Evolutionary conservation across 257 asterid species (phyloP).

Genomic region (Nicotiana tabacum): DNA sequence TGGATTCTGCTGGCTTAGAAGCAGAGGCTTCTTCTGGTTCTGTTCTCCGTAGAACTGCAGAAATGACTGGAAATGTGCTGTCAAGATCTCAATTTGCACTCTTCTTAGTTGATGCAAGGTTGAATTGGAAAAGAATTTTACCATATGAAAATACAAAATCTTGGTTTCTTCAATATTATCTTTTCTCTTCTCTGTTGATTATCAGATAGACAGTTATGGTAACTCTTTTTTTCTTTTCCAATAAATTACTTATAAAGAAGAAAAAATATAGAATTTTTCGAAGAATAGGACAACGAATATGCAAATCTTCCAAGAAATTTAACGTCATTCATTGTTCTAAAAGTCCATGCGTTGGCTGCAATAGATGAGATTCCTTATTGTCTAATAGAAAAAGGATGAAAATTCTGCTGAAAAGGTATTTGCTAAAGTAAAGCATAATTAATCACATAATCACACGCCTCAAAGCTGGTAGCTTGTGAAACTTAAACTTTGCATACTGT

Average conservation of each 20-base stretch:
- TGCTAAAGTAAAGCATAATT: background rate
- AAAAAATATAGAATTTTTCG: background rate
- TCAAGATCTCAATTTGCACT: slow-evolving; percentile 62
- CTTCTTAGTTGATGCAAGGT: slow-evolving; percentile 80
- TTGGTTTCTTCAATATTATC: background rate
- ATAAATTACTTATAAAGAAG: background rate
- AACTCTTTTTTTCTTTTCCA: background rate
- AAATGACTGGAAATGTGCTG: slow-evolving; percentile 79
- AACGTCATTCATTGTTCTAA: background rate
- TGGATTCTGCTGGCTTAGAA: slow-evolving; percentile 98
- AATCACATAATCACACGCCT: background rate
- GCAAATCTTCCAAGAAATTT: background rate
- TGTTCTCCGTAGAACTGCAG: slow-evolving; percentile 88
- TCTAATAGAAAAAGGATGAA: background rate
- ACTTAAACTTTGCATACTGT: background rate
- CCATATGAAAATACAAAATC: background rate
- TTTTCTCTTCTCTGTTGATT: background rate
- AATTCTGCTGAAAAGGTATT: background rate
- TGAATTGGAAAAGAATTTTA: slow-evolving; percentile 17
- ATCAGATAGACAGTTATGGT: background rate
- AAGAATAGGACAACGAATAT: background rate
- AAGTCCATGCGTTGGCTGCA: background rate
- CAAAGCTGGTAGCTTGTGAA: background rate
- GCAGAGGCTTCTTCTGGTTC: slow-evolving; percentile 98
- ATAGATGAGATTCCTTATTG: background rate